phyloP scores from a whole-genome alignment of 2,329 filamentous ascomycete species.

The Corniculantispora saksenae region DNA sequence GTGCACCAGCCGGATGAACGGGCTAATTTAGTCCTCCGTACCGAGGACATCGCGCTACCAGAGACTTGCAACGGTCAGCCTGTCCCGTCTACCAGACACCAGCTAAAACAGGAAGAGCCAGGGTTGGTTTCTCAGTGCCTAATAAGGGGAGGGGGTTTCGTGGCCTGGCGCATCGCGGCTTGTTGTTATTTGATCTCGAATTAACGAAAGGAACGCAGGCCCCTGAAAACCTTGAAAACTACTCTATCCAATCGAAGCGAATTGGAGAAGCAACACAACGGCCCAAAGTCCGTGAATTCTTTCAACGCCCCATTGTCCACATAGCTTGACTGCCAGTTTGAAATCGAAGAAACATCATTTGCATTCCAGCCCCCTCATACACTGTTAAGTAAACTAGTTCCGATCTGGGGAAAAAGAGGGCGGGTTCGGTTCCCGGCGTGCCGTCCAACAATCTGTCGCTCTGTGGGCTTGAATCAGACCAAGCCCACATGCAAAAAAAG shows the following conservation, averaged over 20 bases:
- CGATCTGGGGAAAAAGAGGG: constrained; percentile 12
- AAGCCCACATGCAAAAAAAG: neutral
- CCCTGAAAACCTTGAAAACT: too few species aligned
- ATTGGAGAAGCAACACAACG: neutral
- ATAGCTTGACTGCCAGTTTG: too few species aligned
- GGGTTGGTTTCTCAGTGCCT: neutral
- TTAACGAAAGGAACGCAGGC: neutral
- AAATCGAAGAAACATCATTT: neutral
- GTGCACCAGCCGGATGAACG: neutral
- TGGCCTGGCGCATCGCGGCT: neutral
- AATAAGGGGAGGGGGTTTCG: neutral
- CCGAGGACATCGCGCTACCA: constrained; percentile 8
- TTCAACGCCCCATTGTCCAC: too few species aligned
- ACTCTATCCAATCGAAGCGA: neutral
- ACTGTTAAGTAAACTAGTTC: neutral
- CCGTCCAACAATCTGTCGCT: neutral
- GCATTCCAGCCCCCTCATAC: neutral
- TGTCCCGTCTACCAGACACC: too few species aligned
- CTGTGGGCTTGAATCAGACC: neutral
- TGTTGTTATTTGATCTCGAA: neutral
- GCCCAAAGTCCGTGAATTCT: neutral
- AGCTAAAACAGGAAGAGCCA: neutral
- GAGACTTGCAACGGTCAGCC: neutral
- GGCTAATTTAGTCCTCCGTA: constrained; percentile 18
- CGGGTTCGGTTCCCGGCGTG: constrained; percentile 3